These are phyloP conservation scores for Penicillium sp. DNA, from an alignment of 2,329 filamentous ascomycete species.

Conservation along the genomic window DNA sequence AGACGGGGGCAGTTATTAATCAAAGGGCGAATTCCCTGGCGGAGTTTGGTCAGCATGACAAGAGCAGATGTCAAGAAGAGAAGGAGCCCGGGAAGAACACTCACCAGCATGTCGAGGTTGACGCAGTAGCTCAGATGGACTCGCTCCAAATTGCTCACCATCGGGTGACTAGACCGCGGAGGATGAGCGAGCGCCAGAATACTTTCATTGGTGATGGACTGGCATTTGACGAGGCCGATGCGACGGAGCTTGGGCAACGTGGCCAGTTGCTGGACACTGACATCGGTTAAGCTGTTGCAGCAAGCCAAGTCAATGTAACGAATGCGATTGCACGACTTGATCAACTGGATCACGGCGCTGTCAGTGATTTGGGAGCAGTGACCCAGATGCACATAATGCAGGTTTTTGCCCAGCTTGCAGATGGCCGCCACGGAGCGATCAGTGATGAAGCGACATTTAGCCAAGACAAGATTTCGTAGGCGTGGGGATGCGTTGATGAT, in stretches of 20 bases:
- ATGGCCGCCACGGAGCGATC: constrained; percentile 84
- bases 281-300: constrained; percentile 80
- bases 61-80: neutral
- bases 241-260: constrained; percentile 86
- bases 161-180: constrained; percentile 46
- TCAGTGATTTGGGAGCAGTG: constrained; percentile 92
- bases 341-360: constrained; percentile 73
- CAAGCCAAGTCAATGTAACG: constrained; percentile 98
- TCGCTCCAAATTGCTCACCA: constrained; percentile 71
- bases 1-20: constrained; percentile 87
- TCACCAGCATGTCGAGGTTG: constrained; percentile 71
- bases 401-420: constrained; percentile 82
- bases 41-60: neutral
- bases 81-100: constrained; percentile 24
- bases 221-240: constrained; percentile 92
- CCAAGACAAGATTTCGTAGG: constrained; percentile 84
- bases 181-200: constrained; percentile 77
- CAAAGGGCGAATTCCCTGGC: constrained; percentile 80
- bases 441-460: constrained; percentile 90
- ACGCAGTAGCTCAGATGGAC: constrained; percentile 96
- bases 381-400: constrained; percentile 93
- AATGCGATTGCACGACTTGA: constrained; percentile 83
- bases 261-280: constrained; percentile 76
- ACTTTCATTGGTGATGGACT: constrained; percentile 80
- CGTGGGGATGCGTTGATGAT: constrained; percentile 83